A percentile compares a stretch with the other conserved stretches of the same genome.
Conservation (phyloP, 116 monocot genomes). For the Dioscorea cayenensis region DNA sequence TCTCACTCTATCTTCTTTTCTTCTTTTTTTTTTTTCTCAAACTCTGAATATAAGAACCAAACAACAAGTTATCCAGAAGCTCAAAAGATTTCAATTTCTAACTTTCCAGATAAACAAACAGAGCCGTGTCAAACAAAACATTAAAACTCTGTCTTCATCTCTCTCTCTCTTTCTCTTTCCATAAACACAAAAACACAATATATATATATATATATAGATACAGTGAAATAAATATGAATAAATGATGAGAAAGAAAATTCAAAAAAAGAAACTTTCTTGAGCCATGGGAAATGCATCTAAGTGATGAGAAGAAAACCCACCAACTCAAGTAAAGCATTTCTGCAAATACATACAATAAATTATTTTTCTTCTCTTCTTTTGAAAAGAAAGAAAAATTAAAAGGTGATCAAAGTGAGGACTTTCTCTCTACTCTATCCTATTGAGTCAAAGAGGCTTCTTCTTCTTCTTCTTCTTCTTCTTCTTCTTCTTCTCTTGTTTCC, state of each 20-base stretch:
- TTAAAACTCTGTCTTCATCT: not conserved
- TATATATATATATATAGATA: not conserved
- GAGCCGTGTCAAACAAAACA: not conserved
- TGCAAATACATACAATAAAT: too few relatives aligned
- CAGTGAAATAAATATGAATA: not conserved
- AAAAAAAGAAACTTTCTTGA: not conserved
- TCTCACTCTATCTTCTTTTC: not conserved
- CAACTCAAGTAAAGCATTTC: not conserved
- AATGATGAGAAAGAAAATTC: not conserved
- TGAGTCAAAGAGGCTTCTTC: too few relatives aligned
- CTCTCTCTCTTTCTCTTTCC: not conserved
- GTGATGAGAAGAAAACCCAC: not conserved
- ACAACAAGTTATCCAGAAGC: not conserved
- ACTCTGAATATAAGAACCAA: not conserved
- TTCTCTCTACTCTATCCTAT: too few relatives aligned
- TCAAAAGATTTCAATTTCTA: not conserved
- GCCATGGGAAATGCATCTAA: not conserved
- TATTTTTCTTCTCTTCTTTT: not conserved
- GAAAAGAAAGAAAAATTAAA: too few relatives aligned
- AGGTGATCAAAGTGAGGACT: too few relatives aligned
- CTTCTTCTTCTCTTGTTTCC: too few relatives aligned
- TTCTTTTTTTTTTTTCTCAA: not conserved
- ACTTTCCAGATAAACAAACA: not conserved
- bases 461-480: too few relatives aligned
- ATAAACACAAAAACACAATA: not conserved